These are phyloP conservation scores for Trametes sanguinea DNA, from an alignment of 768 basidiomycete species.

Conservation along the genomic window DNA sequence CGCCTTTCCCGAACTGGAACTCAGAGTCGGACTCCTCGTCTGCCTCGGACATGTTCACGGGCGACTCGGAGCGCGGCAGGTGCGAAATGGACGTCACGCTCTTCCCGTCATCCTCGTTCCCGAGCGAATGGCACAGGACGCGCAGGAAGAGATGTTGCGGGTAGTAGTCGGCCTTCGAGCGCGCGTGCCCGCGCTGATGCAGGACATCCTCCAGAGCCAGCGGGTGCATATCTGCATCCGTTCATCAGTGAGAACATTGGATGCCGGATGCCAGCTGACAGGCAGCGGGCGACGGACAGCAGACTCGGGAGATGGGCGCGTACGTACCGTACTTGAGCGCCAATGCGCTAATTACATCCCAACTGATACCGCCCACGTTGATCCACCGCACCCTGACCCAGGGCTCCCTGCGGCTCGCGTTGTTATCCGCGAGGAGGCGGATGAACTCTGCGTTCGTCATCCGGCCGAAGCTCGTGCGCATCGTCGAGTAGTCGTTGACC, in stretches of 20 bases:
- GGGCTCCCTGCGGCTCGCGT: slow-evolving; percentile 48
- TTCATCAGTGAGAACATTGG: background rate
- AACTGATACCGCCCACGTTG: slow-evolving; percentile 65
- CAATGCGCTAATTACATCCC: slow-evolving; percentile 72
- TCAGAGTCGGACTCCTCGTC: slow-evolving; percentile 32
- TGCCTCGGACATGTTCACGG: slow-evolving; percentile 24
- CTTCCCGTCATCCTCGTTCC: slow-evolving; percentile 21
- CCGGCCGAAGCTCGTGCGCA: slow-evolving; percentile 52
- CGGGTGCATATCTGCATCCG: slow-evolving; percentile 59
- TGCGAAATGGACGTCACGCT: slow-evolving; percentile 27
- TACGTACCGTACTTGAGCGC: slow-evolving; percentile 62
- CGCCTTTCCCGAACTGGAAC: slow-evolving; percentile 30
- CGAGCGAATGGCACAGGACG: slow-evolving; percentile 63
- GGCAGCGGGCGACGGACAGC: background rate
- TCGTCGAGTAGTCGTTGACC: slow-evolving; percentile 62
- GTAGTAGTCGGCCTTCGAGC: slow-evolving; percentile 76
- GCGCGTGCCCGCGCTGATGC: slow-evolving; percentile 51
- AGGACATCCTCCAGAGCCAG: slow-evolving; percentile 73
- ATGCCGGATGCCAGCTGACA: background rate
- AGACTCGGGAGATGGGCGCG: too few relatives aligned
- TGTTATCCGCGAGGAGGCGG: slow-evolving; percentile 48
- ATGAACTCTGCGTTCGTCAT: slow-evolving; percentile 67
- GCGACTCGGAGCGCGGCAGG: slow-evolving; percentile 39
- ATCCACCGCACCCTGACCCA: slow-evolving; percentile 79
- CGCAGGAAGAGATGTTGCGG: slow-evolving; percentile 69